Evolutionary conservation across 805 yeast genomes (phyloP).

Genomic region (Zygosaccharomyces lentus): DNA sequence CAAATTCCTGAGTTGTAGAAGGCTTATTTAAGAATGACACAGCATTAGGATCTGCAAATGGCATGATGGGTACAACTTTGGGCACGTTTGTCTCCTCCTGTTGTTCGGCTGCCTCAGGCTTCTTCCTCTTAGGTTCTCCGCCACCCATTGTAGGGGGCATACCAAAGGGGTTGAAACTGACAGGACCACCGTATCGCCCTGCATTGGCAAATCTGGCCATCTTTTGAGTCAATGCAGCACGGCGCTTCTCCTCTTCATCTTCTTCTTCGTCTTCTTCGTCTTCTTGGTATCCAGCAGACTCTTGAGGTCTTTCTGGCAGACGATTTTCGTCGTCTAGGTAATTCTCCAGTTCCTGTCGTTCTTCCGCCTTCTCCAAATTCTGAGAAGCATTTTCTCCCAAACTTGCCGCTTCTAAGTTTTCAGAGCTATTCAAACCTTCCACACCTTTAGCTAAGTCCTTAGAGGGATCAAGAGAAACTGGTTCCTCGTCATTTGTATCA

Average conservation of each 20-base stretch:
- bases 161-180: constrained; percentile 43
- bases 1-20: constrained; percentile 11
- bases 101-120: constrained; percentile 22
- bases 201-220: constrained; percentile 95
- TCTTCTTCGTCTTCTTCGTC: constrained; percentile 49
- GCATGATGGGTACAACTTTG: constrained; percentile 49
- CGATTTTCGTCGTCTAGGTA: constrained; percentile 25
- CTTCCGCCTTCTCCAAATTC: constrained; percentile 10
- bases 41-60: constrained; percentile 43
- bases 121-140: constrained; percentile 22
- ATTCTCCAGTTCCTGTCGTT: constrained; percentile 12
- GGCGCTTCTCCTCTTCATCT: constrained; percentile 71
- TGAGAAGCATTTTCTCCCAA: not conserved
- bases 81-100: constrained; percentile 18
- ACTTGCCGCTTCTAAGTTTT: not conserved
- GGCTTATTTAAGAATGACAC: constrained; percentile 26
- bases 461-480: not conserved
- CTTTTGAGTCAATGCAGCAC: constrained; percentile 57
- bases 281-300: constrained; percentile 32
- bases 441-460: constrained; percentile 4
- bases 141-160: constrained; percentile 26
- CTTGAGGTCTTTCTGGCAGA: not conserved
- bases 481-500: not conserved
- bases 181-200: constrained; percentile 59
- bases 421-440: not conserved